Percentiles rank a stretch among this genome's conserved stretches.
Conservation (phyloP, 2,329 filamentous ascomycete genomes). For the Ophiostoma perfectum region DNA sequence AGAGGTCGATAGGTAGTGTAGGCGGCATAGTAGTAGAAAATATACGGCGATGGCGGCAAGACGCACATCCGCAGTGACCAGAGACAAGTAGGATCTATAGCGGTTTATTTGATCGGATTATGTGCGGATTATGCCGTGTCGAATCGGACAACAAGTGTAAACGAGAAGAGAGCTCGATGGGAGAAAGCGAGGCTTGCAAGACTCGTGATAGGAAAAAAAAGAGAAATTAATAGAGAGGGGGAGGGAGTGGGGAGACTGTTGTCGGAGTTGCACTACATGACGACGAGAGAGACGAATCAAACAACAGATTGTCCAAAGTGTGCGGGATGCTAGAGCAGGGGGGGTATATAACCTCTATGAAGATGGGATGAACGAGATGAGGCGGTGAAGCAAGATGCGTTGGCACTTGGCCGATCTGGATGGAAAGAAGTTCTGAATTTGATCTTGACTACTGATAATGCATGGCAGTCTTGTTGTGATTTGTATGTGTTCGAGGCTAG, state of each 20-base stretch:
- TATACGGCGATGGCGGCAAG: neutral
- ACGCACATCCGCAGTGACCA: neutral
- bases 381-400: neutral
- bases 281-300: neutral
- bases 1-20: slow-evolving; percentile 54
- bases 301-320: neutral
- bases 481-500: no score
- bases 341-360: neutral
- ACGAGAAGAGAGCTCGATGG: neutral
- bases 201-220: neutral
- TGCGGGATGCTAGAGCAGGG: neutral
- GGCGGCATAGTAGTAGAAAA: slow-evolving; percentile 24
- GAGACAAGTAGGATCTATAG: neutral
- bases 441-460: no score
- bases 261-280: neutral
- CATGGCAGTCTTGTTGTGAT: no score
- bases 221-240: neutral
- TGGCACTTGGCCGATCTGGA: neutral
- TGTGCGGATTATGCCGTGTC: neutral
- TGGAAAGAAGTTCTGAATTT: neutral
- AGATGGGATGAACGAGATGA: neutral
- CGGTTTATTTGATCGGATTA: neutral
- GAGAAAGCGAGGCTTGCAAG: neutral
- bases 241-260: neutral
- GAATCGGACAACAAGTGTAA: neutral